Conservation (phyloP, 2,329 filamentous ascomycete genomes). For the Phaeosphaeria sp. region DNA sequence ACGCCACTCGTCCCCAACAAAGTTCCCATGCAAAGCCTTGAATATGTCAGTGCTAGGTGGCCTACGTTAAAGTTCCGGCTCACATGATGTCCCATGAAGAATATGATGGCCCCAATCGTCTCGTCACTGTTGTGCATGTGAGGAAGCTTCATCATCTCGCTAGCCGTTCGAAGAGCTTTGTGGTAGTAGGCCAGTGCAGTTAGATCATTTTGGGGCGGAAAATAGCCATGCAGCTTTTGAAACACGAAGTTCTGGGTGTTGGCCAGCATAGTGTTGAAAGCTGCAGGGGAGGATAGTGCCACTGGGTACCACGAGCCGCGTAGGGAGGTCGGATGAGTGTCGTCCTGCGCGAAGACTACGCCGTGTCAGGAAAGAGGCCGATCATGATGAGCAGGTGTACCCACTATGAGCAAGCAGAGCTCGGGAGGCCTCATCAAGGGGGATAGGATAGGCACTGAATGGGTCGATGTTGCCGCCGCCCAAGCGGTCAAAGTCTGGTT, state of each 20-base stretch:
- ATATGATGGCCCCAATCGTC: conserved; percentile 23
- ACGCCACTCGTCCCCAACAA: conserved; percentile 25
- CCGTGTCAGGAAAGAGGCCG: conserved; percentile 14
- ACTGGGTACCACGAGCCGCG: conserved; percentile 38
- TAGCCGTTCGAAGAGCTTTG: conserved; percentile 26
- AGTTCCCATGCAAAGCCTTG: conserved; percentile 27
- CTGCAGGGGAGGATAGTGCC: conserved; percentile 25
- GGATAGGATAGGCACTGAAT: conserved; percentile 33
- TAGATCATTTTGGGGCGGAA: conserved; percentile 26
- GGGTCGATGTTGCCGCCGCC: conserved; percentile 33
- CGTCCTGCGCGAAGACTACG: conserved; percentile 32
- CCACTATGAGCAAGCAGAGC: conserved; percentile 33
- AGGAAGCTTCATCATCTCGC: conserved; percentile 28
- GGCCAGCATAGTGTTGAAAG: conserved; percentile 34
- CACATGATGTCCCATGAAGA: conserved; percentile 40
- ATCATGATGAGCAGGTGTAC: conserved; percentile 6
- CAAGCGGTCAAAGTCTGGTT: conserved; percentile 22
- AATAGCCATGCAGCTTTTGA: conserved; percentile 25
- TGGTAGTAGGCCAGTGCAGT: conserved; percentile 30
- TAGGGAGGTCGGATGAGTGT: conserved; percentile 28
- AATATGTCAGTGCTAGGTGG: conserved; percentile 2
- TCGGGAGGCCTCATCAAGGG: conserved; percentile 30
- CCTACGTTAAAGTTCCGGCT: neutral
- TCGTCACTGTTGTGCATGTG: conserved; percentile 29
- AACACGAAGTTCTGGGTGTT: conserved; percentile 38